Percentiles rank a stretch among this genome's conserved stretches.
Evolutionary conservation across 2,329 filamentous ascomycete genomes (phyloP).

Genomic region (Juglanconis sp.): DNA sequence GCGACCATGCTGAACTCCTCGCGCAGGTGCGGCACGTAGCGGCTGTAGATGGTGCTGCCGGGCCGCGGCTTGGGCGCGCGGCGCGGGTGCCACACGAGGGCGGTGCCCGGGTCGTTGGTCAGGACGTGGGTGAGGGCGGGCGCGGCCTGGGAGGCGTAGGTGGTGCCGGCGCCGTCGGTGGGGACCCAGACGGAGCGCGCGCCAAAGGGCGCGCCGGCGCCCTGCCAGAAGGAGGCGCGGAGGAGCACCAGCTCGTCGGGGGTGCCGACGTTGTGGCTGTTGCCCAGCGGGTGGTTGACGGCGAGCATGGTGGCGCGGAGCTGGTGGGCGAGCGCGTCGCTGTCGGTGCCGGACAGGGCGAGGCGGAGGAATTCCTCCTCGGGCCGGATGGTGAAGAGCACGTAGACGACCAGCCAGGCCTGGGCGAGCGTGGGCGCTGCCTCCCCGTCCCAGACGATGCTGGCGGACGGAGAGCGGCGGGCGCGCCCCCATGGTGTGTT

Average conservation of each 20-base stretch:
- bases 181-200: constrained; percentile 61
- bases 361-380: constrained; percentile 48
- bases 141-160: constrained; percentile 40
- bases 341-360: constrained; percentile 35
- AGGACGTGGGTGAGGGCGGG: constrained; percentile 47
- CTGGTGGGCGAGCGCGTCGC: constrained; percentile 20
- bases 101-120: constrained; percentile 31
- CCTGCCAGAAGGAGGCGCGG: constrained; percentile 65
- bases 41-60: constrained; percentile 70
- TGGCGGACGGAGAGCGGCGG: constrained; percentile 48
- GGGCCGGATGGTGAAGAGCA: constrained; percentile 49
- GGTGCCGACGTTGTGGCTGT: constrained; percentile 29
- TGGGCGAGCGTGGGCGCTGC: constrained; percentile 45
- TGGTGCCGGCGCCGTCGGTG: constrained; percentile 34
- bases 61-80: constrained; percentile 69
- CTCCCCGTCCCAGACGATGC: constrained; percentile 40
- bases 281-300: constrained; percentile 40
- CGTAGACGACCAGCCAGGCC: constrained; percentile 51
- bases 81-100: constrained; percentile 60
- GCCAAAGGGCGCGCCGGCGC: constrained; percentile 65
- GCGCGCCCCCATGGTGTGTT: constrained; percentile 57
- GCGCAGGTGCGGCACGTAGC: constrained; percentile 71
- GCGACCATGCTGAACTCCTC: constrained; percentile 78
- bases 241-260: constrained; percentile 38
- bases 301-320: constrained; percentile 44